A percentile compares a stretch with the other conserved stretches of the same genome.
phyloP scores from a whole-genome alignment of 2,329 filamentous ascomycete species.

The Karstenula rhodostoma region DNA sequence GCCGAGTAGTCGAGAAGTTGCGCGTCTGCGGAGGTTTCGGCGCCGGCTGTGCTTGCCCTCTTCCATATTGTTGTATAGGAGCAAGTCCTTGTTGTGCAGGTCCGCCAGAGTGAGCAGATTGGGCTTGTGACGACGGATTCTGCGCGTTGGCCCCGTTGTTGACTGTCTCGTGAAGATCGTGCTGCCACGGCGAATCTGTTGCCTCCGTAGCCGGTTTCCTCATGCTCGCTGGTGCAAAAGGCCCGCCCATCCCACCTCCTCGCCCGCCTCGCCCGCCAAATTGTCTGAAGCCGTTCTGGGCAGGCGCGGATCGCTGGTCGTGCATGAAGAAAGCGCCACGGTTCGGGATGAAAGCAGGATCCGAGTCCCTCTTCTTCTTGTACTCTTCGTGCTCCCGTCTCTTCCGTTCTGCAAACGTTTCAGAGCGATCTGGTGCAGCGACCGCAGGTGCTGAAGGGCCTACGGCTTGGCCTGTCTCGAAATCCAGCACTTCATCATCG shows the following conservation, averaged over 20 bases:
- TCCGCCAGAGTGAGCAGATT: constrained; percentile 21
- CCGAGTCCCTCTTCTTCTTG: constrained; percentile 83
- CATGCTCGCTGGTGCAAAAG: constrained; percentile 62
- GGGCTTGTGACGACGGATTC: constrained; percentile 32
- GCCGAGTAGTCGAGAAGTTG: constrained; percentile 79
- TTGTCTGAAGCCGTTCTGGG: constrained; percentile 78
- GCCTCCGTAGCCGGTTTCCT: constrained; percentile 56
- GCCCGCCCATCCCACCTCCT: constrained; percentile 62
- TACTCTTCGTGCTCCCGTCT: constrained; percentile 91
- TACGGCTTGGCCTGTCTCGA: constrained; percentile 54
- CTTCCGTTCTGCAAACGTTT: constrained; percentile 72
- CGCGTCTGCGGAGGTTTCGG: constrained; percentile 47
- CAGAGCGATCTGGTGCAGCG: constrained; percentile 50
- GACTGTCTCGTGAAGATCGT: constrained; percentile 87
- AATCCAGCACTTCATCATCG: constrained; percentile 58
- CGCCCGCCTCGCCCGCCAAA: constrained; percentile 66
- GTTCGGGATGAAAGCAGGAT: constrained; percentile 93
- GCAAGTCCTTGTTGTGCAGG: constrained; percentile 30
- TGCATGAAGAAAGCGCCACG: constrained; percentile 97
- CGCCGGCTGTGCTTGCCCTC: constrained; percentile 30
- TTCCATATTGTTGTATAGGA: constrained; percentile 30
- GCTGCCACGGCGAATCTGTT: constrained; percentile 82
- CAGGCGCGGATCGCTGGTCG: constrained; percentile 82
- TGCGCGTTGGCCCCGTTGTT: constrained; percentile 52
- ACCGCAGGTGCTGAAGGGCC: constrained; percentile 51